Base-by-base conservation (phyloP, 1,139 yeast species). In the Candida pseudocylindracea region DNA sequence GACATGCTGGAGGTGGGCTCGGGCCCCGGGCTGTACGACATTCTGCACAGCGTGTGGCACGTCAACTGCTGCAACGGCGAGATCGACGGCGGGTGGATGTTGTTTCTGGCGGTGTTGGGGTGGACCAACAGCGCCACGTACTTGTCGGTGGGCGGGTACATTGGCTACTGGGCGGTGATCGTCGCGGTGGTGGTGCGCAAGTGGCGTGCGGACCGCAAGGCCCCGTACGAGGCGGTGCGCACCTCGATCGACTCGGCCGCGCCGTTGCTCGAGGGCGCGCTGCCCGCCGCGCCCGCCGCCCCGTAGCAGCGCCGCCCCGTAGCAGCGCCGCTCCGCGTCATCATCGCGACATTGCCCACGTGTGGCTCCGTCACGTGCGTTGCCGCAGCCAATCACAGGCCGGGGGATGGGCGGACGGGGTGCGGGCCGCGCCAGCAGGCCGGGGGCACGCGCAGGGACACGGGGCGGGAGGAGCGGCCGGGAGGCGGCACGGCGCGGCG, bases 101-200 rank as follows among this genome's bases (percentile, higher is more conserved):
- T 34, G 29, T 34, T 34, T 29, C 32, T 32, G 30, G 31, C 36
- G 10, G 15, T 34, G n/a, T 34, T 34, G 30, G 36, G 36, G 7
- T 34, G 36, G 36, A 59, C 65, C 5, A 60, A 60, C 41, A 56
- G 63, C 31, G 67, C 67, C 8, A 59, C 66, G 1, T 57, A 57
- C 39, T 34, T 34, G 10, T 26, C 34, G 29, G 36, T 34, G 2
- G 30, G 32, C 26, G 32, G 34, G 10, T 34, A 34, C 29, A 34
- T 32, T 24, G 15, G 32, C 26, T 34, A 34, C 34, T 34, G 36
- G 36, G 7, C 32, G 29, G 54, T 30, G 28, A 28, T 26, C 31
- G 20, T 15, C 10, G 9, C 31, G 28, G 28, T 30, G 28, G 24
- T 30, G 31, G 12, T n/a, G 8, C 8, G 31, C 25, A 10, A 30